These are phyloP conservation scores for Simplicillium sp. DNA, from an alignment of 2,329 filamentous ascomycete species.

Conservation along the genomic window DNA sequence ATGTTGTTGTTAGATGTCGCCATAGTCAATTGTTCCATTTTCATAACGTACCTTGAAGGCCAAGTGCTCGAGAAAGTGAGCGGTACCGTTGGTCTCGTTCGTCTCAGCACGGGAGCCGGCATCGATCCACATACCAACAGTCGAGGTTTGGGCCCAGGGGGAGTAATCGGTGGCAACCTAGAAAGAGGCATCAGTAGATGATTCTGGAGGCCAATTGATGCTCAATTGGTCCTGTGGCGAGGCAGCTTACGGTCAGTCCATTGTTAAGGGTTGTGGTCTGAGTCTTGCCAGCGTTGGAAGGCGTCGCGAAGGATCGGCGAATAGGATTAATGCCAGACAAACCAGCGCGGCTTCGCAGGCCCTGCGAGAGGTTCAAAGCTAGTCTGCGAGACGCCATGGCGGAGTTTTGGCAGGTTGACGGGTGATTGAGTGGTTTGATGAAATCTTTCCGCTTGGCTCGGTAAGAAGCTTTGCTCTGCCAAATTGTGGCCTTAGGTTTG, in stretches of 20 bases:
- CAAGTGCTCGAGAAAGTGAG: constrained; percentile 98
- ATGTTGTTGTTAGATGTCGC: background rate
- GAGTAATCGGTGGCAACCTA: constrained; percentile 98
- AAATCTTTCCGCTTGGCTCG: constrained; percentile 35
- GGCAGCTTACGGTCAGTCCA: constrained; percentile 74
- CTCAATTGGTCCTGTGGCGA: constrained; percentile 26
- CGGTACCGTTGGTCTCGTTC: constrained; percentile 96
- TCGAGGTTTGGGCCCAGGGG: constrained; percentile 95
- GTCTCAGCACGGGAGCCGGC: constrained; percentile 97
- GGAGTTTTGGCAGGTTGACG: constrained; percentile 39
- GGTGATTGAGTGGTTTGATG: constrained; percentile 48
- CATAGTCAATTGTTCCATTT: background rate
- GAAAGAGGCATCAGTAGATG: constrained; percentile 15
- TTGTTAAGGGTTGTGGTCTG: constrained; percentile 95
- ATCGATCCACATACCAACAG: constrained; percentile 98
- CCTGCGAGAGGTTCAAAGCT: constrained; percentile 86
- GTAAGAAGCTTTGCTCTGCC: constrained; percentile 35
- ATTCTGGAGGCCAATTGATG: constrained; percentile 12
- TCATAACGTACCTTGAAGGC: constrained; percentile 79
- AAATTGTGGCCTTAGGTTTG: constrained; percentile 32
- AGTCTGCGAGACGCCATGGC: constrained; percentile 95
- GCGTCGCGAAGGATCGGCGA: constrained; percentile 83
- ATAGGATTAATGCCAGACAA: constrained; percentile 69
- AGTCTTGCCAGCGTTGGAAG: constrained; percentile 72
- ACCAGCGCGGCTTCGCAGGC: constrained; percentile 79